These are phyloP conservation scores for Diaporthe eres DNA, from an alignment of 2,329 filamentous ascomycete genomes.

Conservation along the genomic window DNA sequence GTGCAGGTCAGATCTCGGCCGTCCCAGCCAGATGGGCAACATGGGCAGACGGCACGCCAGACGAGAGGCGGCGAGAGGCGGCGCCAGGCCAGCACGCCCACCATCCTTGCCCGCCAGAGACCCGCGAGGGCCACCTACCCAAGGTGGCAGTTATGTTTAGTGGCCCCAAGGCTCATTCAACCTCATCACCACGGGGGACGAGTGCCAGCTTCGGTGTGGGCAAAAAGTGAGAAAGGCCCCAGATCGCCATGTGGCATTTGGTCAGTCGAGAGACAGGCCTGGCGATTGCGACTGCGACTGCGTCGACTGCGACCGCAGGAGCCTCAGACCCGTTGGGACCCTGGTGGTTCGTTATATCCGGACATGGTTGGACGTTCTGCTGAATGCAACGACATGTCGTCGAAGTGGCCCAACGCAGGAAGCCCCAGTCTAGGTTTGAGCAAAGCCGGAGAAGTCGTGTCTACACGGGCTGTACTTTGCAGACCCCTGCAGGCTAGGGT, in stretches of 20 bases:
- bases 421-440: constrained; percentile 26
- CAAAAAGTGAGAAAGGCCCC: not conserved
- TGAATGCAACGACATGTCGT: constrained; percentile 37
- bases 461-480: not conserved
- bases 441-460: constrained; percentile 16
- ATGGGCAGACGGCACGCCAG: constrained; percentile 15
- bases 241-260: constrained; percentile 29
- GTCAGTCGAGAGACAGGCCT: not conserved
- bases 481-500: constrained; percentile 35
- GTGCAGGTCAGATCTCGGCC: constrained; percentile 38
- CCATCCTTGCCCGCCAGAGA: constrained; percentile 8
- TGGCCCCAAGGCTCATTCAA: constrained; percentile 1
- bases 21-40: constrained; percentile 38
- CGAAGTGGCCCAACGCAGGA: constrained; percentile 31
- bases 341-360: constrained; percentile 15
- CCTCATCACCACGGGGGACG: not conserved
- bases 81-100: not conserved
- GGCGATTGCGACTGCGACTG: not conserved
- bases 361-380: not conserved
- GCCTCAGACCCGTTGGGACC: constrained; percentile 11
- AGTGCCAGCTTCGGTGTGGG: not conserved
- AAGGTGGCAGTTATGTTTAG: not conserved
- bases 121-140: not conserved
- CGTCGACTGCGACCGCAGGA: not conserved
- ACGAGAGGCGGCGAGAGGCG: constrained; percentile 18